Evolutionary conservation across 2,329 filamentous ascomycete species (phyloP), one percentile per base, ranked within the genome.

Genomic region (Venturia aucupariae): DNA sequence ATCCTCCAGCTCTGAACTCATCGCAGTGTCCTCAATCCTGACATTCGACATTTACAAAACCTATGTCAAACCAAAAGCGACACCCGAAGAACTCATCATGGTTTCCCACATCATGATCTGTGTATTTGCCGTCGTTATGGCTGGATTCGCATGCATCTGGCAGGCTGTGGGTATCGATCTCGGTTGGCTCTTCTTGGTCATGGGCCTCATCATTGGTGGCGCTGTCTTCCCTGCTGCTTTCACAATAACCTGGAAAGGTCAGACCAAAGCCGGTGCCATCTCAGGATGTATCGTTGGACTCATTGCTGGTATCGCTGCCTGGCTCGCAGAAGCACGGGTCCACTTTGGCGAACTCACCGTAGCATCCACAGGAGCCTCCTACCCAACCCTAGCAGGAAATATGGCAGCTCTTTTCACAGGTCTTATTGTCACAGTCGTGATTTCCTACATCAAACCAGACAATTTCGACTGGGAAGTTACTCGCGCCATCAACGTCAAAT

Each of bases 21-120:
- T 77, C 39, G 75, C 75, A 0, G 75, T 76, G 1, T 75, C 73
- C 7, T 74, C 75, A 7, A 69, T 78, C 0, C 67, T 76, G 1
- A 77, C 76, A 0, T 79, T 76, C 65, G 76, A 79, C 63, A 72
- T 78, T 22, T 79, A 78, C 72, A 77, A 77, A 66, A 73, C 72
- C 0, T 78, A 78, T 66, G 70, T 78, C 60, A 70, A 74, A 38
- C 75, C 75, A 0, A 71, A 72, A 7, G 75, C 76, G 3, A 70
- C 69, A 1, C 73, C 74, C 0, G 65, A 70, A 19, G 73, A 72
- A 48, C 69, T 78, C 7, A 74, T 78, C n/a, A 74, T 73, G 61
- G 71, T 77, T 22, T 75, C 73, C 5, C 75, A 78, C 66, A 67
- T 72, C 39, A 75, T 76, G 69, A 77, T 78, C 57, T 73, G 75